Conservation (phyloP, 176 grass and related monocot species). For the Bonia amplexicaulis region DNA sequence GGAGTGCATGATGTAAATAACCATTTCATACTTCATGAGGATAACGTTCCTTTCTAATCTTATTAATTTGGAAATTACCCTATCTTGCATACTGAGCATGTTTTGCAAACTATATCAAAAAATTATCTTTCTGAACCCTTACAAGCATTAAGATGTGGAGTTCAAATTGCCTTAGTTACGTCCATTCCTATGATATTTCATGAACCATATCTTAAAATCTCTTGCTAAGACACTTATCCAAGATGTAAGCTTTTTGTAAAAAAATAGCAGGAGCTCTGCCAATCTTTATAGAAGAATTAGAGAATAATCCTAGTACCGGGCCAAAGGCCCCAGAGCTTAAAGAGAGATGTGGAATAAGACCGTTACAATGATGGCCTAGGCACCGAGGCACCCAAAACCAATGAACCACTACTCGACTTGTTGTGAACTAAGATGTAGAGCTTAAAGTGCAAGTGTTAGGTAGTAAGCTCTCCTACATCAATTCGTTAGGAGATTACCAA, state of each 20-base stretch:
- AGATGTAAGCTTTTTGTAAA: background rate
- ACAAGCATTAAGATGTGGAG: background rate
- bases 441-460: background rate
- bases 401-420: too few species aligned
- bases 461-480: background rate
- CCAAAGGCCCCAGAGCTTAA: too few species aligned
- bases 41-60: conserved; percentile 4
- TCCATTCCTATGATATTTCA: background rate
- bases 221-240: background rate
- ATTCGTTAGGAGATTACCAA: background rate
- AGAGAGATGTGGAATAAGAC: too few species aligned
- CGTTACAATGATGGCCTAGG: too few species aligned
- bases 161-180: background rate
- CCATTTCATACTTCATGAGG: conserved; percentile 10
- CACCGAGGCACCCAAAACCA: too few species aligned
- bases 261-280: too few species aligned
- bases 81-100: background rate
- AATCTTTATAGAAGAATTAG: too few species aligned
- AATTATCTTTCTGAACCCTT: background rate
- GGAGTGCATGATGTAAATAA: conserved; percentile 36
- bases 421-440: background rate
- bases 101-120: conserved; percentile 9
- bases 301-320: too few species aligned
- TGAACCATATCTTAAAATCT: background rate
- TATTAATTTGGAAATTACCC: background rate